Percentiles rank a stretch among this genome's conserved stretches.
Conservation (phyloP, 768 basidiomycete genomes). For the Hygrophorus pudorinus region DNA sequence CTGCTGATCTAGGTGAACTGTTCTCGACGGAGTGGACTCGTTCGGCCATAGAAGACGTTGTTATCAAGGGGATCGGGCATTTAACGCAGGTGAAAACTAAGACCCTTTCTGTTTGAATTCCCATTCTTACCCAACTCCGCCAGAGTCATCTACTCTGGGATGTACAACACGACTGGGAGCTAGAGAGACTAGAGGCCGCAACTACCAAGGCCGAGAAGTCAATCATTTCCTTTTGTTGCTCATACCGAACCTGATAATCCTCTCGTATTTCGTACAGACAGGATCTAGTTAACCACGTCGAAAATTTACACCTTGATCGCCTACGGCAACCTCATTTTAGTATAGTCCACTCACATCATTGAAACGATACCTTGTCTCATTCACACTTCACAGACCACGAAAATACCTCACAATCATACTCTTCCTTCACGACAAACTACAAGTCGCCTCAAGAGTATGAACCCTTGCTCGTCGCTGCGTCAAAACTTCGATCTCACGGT, state of each 20-base stretch:
- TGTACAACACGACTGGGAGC: conserved; percentile 62
- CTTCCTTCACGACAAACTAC: conserved; percentile 77
- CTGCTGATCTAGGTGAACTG: conserved; percentile 42
- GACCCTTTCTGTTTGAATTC: not conserved
- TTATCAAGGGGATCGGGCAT: conserved; percentile 49
- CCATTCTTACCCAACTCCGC: conserved; percentile 1
- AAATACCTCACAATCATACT: conserved; percentile 78
- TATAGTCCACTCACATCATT: conserved; percentile 17
- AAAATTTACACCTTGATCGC: conserved; percentile 51
- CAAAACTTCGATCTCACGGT: conserved; percentile 55
- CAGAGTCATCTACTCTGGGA: conserved; percentile 73
- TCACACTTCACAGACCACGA: conserved; percentile 48
- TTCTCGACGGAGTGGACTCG: conserved; percentile 60
- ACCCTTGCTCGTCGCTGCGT: conserved; percentile 61
- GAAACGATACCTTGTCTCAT: not conserved
- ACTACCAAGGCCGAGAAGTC: conserved; percentile 37
- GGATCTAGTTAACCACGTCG: conserved; percentile 38
- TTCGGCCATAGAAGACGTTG: conserved; percentile 40
- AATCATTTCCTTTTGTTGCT: not conserved
- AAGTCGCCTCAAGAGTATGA: conserved; percentile 75
- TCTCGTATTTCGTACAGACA: conserved; percentile 21
- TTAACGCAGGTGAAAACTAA: conserved; percentile 42
- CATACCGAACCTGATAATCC: conserved; percentile 5
- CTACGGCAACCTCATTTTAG: conserved; percentile 72
- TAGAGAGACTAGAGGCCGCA: conserved; percentile 44